Evolutionary conservation across 2,329 filamentous ascomycete species (phyloP).

Genomic region (Arachnomyces sp.): DNA sequence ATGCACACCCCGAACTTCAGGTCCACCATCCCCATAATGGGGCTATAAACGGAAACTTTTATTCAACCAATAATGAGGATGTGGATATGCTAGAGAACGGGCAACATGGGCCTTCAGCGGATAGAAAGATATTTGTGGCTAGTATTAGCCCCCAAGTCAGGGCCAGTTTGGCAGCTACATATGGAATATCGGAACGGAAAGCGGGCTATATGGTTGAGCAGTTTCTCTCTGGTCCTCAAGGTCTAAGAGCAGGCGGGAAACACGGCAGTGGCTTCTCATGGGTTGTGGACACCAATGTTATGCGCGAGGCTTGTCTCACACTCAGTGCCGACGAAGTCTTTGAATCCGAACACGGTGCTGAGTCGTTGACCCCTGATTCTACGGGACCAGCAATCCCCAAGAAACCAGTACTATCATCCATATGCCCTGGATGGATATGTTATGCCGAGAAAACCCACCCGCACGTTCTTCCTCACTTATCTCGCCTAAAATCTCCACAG

Average conservation of each 20-base stretch:
- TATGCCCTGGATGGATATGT: slow-evolving; percentile 96
- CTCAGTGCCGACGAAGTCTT: slow-evolving; percentile 67
- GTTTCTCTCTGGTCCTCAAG: slow-evolving; percentile 62
- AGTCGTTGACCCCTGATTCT: slow-evolving; percentile 9
- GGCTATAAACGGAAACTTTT: slow-evolving; percentile 45
- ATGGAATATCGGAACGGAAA: slow-evolving; percentile 63
- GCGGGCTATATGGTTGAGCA: slow-evolving; percentile 78
- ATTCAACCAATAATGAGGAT: background rate
- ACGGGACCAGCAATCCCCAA: slow-evolving; percentile 24
- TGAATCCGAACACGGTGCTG: slow-evolving; percentile 15
- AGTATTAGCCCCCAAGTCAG: slow-evolving; percentile 88
- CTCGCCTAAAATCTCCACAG: slow-evolving; percentile 86
- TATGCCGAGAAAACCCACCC: slow-evolving; percentile 98
- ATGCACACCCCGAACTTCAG: slow-evolving; percentile 48
- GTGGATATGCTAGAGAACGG: slow-evolving; percentile 40
- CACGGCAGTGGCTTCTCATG: slow-evolving; percentile 74
- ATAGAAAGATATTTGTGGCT: slow-evolving; percentile 77
- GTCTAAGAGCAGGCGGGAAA: slow-evolving; percentile 62
- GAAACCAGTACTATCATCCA: slow-evolving; percentile 61
- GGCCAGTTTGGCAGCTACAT: slow-evolving; percentile 81
- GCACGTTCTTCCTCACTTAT: slow-evolving; percentile 83
- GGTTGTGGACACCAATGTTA: slow-evolving; percentile 81
- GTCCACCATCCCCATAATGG: slow-evolving; percentile 41
- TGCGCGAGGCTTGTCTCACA: slow-evolving; percentile 76
- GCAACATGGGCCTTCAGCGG: slow-evolving; percentile 17